These are phyloP conservation scores for Galerina marginata DNA, from an alignment of 768 basidiomycete species.

Conservation along the genomic window DNA sequence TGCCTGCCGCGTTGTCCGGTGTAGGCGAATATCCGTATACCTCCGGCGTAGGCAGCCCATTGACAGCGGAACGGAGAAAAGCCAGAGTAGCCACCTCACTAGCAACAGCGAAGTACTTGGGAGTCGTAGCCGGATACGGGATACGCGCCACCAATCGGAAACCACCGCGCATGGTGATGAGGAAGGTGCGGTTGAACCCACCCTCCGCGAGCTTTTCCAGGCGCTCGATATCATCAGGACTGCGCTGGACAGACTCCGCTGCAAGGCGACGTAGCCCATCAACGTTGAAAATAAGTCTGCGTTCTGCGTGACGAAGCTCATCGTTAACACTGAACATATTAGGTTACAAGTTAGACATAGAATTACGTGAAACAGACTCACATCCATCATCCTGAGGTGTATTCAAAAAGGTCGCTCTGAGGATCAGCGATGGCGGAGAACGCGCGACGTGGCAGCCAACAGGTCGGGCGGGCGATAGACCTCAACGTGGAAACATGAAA, in stretches of 20 bases:
- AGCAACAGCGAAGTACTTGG: constrained; percentile 43
- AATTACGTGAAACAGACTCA: constrained; percentile 36
- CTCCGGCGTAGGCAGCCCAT: constrained; percentile 46
- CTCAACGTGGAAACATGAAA: constrained; percentile 25
- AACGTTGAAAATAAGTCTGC: constrained; percentile 46
- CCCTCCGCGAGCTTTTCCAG: constrained; percentile 50
- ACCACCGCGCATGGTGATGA: constrained; percentile 37
- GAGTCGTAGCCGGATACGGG: constrained; percentile 42
- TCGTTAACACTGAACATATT: constrained; percentile 43
- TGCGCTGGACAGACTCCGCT: constrained; percentile 45
- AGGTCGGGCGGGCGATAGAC: constrained; percentile 30
- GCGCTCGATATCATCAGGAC: constrained; percentile 38
- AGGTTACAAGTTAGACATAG: constrained; percentile 34
- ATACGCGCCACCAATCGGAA: constrained; percentile 47
- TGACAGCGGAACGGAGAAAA: constrained; percentile 41
- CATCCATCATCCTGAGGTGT: constrained; percentile 49
- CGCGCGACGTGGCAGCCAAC: constrained; percentile 34
- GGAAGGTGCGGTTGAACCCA: constrained; percentile 41
- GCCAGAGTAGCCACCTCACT: constrained; percentile 54
- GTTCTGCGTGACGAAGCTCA: constrained; percentile 52
- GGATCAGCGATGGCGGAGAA: constrained; percentile 34
- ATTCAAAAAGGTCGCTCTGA: constrained; percentile 44
- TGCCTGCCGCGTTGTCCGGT: constrained; percentile 44
- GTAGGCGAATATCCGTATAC: constrained; percentile 48
- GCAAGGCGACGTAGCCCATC: constrained; percentile 47